Base-by-base conservation (phyloP, 257 asterid genomes). In the Ballota nigra region DNA sequence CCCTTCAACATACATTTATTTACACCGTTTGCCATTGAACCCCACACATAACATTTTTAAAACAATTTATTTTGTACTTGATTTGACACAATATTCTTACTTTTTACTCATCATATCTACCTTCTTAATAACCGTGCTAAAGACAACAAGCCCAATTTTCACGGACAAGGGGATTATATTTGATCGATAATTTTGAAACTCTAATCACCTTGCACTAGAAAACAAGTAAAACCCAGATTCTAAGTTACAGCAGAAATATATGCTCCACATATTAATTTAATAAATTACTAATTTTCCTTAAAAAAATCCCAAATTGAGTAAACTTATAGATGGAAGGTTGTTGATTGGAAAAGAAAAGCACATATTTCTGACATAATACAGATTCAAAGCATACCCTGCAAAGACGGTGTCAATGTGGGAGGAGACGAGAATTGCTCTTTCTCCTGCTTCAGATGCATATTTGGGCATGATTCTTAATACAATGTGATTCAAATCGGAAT, bases 351-450 rank as follows among this genome's bases (percentile, higher is more conserved):
- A 71, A 61, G 69, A 41, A 63, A n/a, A 62, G 12, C 55, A 53
- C 59, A 19, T 6, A 20, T 53, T 53, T 9, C n/a, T 9, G 18
- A 13, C 26, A 53, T 13, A 52, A 45, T 52, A 49, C 15, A 70
- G 47, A 52, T 57, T 66, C 52, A 28, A 66, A 65, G 73, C 82
- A 22, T 89, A 94, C 99, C 80, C 83, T 6, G 99, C 76, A 78
- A 89, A 95, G 69, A 95, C 97, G 1, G 98, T 86, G 82, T 95
- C 99, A 43, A 95, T 81, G 80, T 95, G 99, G 74, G 99, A 92
- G 52, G 99, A 95, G 69, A 95, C 93, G 33, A 95, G 93, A 78
- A 95, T 95, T 53, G 98, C 96, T 79, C 84, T 89, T 57, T 92
- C 97, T 70, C 66, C 87, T 40, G 96, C 96, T 78, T 88, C 93